Evolutionary conservation across 768 basidiomycete genomes (phyloP).

Genomic region (Leccinum incarnatum): DNA sequence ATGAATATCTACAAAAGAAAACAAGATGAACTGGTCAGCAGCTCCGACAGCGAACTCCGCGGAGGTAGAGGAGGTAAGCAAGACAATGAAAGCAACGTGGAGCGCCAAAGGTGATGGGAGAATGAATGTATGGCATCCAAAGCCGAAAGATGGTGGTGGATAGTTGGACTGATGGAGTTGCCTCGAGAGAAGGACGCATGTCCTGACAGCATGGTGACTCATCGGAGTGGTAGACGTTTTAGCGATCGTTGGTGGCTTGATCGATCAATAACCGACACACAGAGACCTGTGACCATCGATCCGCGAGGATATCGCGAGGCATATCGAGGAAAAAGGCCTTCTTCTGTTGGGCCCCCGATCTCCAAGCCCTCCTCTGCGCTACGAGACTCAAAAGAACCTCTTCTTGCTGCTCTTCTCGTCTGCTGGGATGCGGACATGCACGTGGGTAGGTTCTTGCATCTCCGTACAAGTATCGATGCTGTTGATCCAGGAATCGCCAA

Average conservation of each 20-base stretch:
- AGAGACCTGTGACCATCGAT: constrained; percentile 7
- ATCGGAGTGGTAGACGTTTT: neutral
- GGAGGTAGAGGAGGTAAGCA: neutral
- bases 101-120: neutral
- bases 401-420: constrained; percentile 75
- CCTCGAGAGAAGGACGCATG: neutral
- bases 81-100: neutral
- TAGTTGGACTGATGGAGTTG: neutral
- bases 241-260: constrained; percentile 5
- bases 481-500: constrained; percentile 88
- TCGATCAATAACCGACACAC: constrained; percentile 7
- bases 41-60: neutral
- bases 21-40: neutral
- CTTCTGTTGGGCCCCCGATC: neutral
- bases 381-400: constrained; percentile 58
- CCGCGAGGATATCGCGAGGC: constrained; percentile 15
- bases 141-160: neutral
- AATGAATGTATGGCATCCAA: neutral
- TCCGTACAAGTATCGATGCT: constrained; percentile 65
- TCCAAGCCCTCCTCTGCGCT: neutral
- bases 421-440: constrained; percentile 68
- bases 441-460: constrained; percentile 50
- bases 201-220: neutral
- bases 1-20: constrained; percentile 11
- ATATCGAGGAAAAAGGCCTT: neutral